Conservation (phyloP, 768 basidiomycete genomes). For the Kondoa subrosea region DNA sequence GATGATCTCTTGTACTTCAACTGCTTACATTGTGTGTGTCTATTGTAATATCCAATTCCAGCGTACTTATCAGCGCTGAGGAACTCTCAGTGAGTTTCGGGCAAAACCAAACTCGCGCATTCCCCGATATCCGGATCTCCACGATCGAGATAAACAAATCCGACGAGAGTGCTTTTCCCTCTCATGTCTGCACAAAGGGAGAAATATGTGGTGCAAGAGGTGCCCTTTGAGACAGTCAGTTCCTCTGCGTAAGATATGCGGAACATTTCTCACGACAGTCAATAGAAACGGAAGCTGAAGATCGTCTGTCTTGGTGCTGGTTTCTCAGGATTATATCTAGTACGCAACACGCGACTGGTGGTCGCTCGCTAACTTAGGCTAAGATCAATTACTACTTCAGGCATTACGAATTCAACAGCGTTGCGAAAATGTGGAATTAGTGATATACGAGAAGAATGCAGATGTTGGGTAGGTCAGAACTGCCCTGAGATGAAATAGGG, state of each 20-base stretch:
- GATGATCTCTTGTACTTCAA: not conserved
- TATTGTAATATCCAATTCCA: not conserved
- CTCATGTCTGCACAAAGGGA: too few relatives aligned
- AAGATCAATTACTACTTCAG: too few relatives aligned
- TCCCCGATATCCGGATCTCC: too few relatives aligned
- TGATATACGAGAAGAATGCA: constrained; percentile 14
- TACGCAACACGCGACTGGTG: too few relatives aligned
- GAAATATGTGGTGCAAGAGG: not conserved
- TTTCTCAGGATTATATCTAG: constrained; percentile 13
- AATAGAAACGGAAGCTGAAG: constrained; percentile 6
- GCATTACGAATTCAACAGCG: constrained; percentile 14
- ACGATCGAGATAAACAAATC: too few relatives aligned
- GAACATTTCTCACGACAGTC: not conserved
- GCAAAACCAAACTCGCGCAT: too few relatives aligned
- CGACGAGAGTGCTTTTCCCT: too few relatives aligned
- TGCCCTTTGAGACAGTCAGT: not conserved
- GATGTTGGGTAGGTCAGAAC: not conserved
- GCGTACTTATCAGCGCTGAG: too few relatives aligned
- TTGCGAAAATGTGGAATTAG: constrained; percentile 17
- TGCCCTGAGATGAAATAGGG: too few relatives aligned
- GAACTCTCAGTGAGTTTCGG: too few relatives aligned
- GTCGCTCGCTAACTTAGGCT: too few relatives aligned
- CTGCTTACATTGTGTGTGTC: not conserved
- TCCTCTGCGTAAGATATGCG: not conserved
- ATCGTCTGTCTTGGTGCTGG: constrained; percentile 17